Base-by-base conservation (phyloP, 148 eudicot genomes). In the Cornus controversa region DNA sequence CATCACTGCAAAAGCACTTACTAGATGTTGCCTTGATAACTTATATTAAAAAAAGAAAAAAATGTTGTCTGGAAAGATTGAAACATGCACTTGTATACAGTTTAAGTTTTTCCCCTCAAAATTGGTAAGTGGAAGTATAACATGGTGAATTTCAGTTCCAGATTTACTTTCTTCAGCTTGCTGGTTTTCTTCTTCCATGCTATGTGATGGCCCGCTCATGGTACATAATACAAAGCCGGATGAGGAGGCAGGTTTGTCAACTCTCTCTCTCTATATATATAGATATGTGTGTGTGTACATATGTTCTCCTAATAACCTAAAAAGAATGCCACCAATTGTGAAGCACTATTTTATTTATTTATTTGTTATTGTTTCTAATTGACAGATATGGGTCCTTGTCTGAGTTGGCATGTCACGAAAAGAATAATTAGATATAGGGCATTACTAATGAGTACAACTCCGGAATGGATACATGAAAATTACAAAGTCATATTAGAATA, bases 111-210 rank as follows among this genome's bases (percentile, higher is more conserved):
- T 4, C 10, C 4, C 9, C 28, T 10, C 9, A n/a, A 22, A 18
- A 26, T 18, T 10, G 4, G 67, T 16, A 31, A 22, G 27, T 47
- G 37, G 27, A 45, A 40, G 10, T 75, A 68, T 29, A 68, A 29
- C 79, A 15, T 66, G 34, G 6, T 53, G 65, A 57, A 23, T 74
- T 85, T 81, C 90, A 91, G 92, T 80, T 87, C 79, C 94, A 92
- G 90, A 84, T 92, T 66, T 87, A 90, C 13, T 64, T 92, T 80
- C 89, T 92, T 79, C 93, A 90, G 79, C 85, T 92, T 67, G 92
- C 91, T 75, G 97, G 92, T 73, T 86, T 92, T 86, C 89, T 92
- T 79, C 87, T 92, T 53, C 97, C 93, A 9, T 92, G 97, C 86
- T 92, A 89, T 72, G 97, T 85, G 23, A 78, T 92, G 80, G 92